phyloP scores from a whole-genome alignment of 164 flowering plant genomes.

The Hamamelis virginiana region DNA sequence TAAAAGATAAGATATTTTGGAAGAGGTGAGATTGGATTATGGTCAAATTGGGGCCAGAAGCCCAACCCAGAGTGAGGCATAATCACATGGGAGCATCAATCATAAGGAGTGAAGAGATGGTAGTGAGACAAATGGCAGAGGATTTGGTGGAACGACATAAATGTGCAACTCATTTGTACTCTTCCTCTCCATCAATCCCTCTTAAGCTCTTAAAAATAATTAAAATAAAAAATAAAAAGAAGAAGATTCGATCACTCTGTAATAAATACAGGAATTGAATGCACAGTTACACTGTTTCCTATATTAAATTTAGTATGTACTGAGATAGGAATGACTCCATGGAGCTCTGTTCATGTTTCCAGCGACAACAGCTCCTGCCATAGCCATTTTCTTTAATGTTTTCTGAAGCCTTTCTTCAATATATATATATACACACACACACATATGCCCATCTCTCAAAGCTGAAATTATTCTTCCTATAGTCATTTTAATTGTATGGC shows the following conservation, averaged over 20 bases:
- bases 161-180: conserved; percentile 40
- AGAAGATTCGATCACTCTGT: background rate
- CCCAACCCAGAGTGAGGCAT: conserved; percentile 29
- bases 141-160: conserved; percentile 51
- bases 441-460: too few species aligned
- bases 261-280: background rate
- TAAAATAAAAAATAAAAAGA: background rate
- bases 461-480: too few species aligned
- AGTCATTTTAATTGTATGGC: too few species aligned
- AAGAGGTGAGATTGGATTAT: background rate
- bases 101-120: conserved; percentile 38
- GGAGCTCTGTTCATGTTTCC: background rate
- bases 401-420: too few species aligned
- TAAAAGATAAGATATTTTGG: background rate
- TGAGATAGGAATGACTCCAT: conserved; percentile 9
- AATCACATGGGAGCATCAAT: conserved; percentile 58
- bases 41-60: conserved; percentile 8
- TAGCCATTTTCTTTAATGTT: background rate
- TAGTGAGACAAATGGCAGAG: conserved; percentile 50
- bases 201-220: too few species aligned
- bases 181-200: conserved; percentile 17
- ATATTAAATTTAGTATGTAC: too few species aligned
- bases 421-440: too few species aligned
- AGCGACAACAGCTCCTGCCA: conserved; percentile 2
- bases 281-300: background rate